Evolutionary conservation across 176 grass and related monocot genomes (phyloP).

Genomic region (Hordeum vulgare): MorexV3_pseudomolecules_assembly NC_058522.1:382631201-382631700

Average conservation of each 20-base stretch:
- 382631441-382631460: conserved; percentile 36
- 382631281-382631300: not conserved
- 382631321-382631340: conserved; percentile 42
- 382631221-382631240: not conserved
- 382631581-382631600: conserved; percentile 22
- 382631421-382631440: conserved; percentile 29
- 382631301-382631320: conserved; percentile 3
- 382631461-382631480: conserved; percentile 38
- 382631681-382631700: conserved; percentile 20
- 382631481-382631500: conserved; percentile 26
- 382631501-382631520: conserved; percentile 18
- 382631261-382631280: not conserved
- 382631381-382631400: conserved; percentile 28
- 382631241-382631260: not conserved
- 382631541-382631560: not conserved
- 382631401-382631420: conserved; percentile 27
- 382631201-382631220: not conserved
- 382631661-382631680: conserved; percentile 11
- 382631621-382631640: conserved; percentile 18
- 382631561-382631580: conserved; percentile 16
- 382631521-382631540: conserved; percentile 32
- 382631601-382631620: conserved; percentile 3
- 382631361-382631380: conserved; percentile 41
- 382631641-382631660: conserved; percentile 4
- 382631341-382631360: conserved; percentile 30